Conservation (phyloP, 805 yeast genomes). For the Ogataea naganishii region DNA sequence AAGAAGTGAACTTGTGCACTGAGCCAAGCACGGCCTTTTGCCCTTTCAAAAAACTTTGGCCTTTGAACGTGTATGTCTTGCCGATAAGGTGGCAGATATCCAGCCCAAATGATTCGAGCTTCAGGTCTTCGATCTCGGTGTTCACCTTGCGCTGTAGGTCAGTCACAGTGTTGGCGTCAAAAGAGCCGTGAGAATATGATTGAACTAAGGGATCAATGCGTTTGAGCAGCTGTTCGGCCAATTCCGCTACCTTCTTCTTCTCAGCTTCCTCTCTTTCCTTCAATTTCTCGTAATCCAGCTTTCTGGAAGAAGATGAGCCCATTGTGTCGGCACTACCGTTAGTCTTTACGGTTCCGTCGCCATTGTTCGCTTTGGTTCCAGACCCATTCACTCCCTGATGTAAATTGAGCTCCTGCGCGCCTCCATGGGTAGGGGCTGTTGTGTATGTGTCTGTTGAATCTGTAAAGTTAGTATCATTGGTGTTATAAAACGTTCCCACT, state of each 20-base stretch:
- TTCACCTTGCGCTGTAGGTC: slow-evolving; percentile 55
- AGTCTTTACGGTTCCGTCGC: slow-evolving; percentile 3
- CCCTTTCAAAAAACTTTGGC: slow-evolving; percentile 54
- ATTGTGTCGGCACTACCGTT: slow-evolving; percentile 4
- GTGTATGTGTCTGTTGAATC: no score
- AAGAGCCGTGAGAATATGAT: slow-evolving; percentile 27
- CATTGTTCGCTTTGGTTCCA: not conserved
- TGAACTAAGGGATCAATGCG: slow-evolving; percentile 30
- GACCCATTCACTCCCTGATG: not conserved
- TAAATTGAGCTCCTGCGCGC: no score
- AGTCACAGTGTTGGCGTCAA: slow-evolving; percentile 35
- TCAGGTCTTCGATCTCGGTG: slow-evolving; percentile 76
- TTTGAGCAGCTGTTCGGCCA: slow-evolving; percentile 44
- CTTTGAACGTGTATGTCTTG: slow-evolving; percentile 56
- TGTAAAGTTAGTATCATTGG: slow-evolving; percentile 1
- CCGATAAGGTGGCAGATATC: slow-evolving; percentile 76
- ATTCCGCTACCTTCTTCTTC: slow-evolving; percentile 43
- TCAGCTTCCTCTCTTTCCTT: slow-evolving; percentile 24
- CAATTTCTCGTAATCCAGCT: slow-evolving; percentile 17
- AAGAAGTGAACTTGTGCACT: slow-evolving; percentile 43
- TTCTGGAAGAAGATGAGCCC: no score
- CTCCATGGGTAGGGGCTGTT: no score
- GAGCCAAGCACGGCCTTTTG: slow-evolving; percentile 65
- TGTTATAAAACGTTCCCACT: no score
- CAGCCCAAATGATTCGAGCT: slow-evolving; percentile 79